These are phyloP conservation scores for Pseudognaphalium luteoalbum DNA, from an alignment of 129 eudicot species.

Conservation along the genomic window DNA sequence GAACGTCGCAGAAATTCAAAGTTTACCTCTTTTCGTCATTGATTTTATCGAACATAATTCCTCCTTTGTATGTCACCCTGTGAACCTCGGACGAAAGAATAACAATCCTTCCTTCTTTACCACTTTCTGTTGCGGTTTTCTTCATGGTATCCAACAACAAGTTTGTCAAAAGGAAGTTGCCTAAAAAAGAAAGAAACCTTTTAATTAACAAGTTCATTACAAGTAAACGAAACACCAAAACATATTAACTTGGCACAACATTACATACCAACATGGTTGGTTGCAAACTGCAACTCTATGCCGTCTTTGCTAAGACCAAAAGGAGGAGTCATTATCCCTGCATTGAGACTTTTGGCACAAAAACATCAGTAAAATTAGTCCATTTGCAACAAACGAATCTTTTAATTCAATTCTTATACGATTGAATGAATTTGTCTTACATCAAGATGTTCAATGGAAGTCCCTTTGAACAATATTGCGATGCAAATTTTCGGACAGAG, in stretches of 20 bases:
- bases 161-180: constrained; percentile 89
- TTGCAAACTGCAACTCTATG: constrained; percentile 84
- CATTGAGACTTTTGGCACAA: constrained; percentile 66
- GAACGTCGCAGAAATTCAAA: not conserved
- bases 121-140: constrained; percentile 59
- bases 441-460: constrained; percentile 81
- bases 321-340: constrained; percentile 93
- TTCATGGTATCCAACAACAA: constrained; percentile 85
- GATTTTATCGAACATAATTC: constrained; percentile 75
- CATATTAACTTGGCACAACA: not conserved
- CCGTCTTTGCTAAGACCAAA: constrained; percentile 68
- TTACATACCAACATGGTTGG: constrained; percentile 77
- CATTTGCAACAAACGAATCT: not conserved
- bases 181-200: constrained; percentile 27
- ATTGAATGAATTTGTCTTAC: constrained; percentile 44
- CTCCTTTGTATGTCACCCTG: constrained; percentile 54
- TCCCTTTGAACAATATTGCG: constrained; percentile 59
- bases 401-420: not conserved
- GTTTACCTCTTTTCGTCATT: constrained; percentile 70
- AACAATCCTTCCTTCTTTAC: constrained; percentile 86
- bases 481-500: constrained; percentile 75
- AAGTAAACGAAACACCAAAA: not conserved
- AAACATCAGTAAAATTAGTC: not conserved
- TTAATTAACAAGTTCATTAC: not conserved
- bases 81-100: constrained; percentile 81